Evolutionary conservation across 108 stramenopile genomes (phyloP).

Genomic region (Discostella stelligeroides): DNA sequence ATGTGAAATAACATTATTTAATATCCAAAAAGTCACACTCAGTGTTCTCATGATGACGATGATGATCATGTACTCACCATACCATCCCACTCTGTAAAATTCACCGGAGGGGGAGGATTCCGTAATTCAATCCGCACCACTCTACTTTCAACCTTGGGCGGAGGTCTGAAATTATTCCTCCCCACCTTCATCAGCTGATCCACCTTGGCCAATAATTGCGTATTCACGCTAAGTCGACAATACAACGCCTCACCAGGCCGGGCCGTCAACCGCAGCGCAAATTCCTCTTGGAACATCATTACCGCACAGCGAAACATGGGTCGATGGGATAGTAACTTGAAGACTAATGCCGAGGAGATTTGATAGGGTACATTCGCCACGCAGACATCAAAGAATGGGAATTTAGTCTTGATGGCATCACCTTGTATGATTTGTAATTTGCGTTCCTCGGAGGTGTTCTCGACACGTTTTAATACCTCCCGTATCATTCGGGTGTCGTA

Average conservation of each 20-base stretch:
- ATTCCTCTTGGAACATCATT: slow-evolving; percentile 99
- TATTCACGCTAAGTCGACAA: slow-evolving; percentile 97
- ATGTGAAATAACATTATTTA: too few relatives aligned
- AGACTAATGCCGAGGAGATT: slow-evolving; percentile 94
- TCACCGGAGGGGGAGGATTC: slow-evolving; percentile 97
- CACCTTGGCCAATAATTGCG: slow-evolving; percentile 96
- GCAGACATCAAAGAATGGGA: slow-evolving; percentile 98
- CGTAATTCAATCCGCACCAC: slow-evolving; percentile 92
- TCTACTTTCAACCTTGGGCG: slow-evolving; percentile 92
- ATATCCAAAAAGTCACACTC: slow-evolving; percentile 24
- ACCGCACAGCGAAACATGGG: slow-evolving; percentile 98
- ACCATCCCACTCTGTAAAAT: slow-evolving; percentile 99
- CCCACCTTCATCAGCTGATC: slow-evolving; percentile 99
- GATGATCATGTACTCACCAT: slow-evolving; percentile 71
- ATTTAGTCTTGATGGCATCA: slow-evolving; percentile 93
- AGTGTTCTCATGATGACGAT: too few relatives aligned
- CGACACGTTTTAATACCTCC: slow-evolving; percentile 97
- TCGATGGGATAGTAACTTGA: slow-evolving; percentile 94
- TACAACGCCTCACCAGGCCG: slow-evolving; percentile 95
- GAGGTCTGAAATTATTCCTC: slow-evolving; percentile 98
- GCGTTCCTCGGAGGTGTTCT: slow-evolving; percentile 74
- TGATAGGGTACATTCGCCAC: slow-evolving; percentile 99
- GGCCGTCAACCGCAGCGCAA: slow-evolving; percentile 93
- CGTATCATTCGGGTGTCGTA: slow-evolving; percentile 97
- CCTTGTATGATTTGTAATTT: slow-evolving; percentile 95